Evolutionary conservation across 495 filamentous ascomycete species (phyloP).

Genomic region (Opeltia flavorubescens): DNA sequence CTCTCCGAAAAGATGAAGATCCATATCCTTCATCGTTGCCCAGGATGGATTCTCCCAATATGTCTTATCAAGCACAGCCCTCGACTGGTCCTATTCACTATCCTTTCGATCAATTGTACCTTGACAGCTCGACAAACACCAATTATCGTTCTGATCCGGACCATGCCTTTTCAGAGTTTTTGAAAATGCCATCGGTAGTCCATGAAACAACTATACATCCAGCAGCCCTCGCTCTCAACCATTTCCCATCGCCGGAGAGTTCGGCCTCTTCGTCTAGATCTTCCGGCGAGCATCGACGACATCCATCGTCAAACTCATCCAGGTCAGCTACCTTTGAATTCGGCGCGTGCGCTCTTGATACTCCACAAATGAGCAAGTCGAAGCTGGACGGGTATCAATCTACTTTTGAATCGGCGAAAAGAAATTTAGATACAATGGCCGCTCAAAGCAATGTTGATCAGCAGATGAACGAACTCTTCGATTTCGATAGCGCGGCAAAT

Average conservation of each 20-base stretch:
- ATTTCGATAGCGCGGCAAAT: slow-evolving; percentile 55
- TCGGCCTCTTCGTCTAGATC: slow-evolving; percentile 33
- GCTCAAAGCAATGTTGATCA: slow-evolving; percentile 43
- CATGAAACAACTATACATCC: not conserved
- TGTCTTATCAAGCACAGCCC: not conserved
- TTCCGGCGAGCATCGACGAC: slow-evolving; percentile 28
- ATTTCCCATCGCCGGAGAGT: not conserved
- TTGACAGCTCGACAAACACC: not conserved
- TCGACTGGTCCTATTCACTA: not conserved
- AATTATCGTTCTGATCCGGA: not conserved
- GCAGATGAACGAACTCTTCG: slow-evolving; percentile 50
- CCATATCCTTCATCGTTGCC: not conserved
- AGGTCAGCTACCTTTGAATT: slow-evolving; percentile 17
- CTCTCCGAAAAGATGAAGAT: not conserved
- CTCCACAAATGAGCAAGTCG: slow-evolving; percentile 8
- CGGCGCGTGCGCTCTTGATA: slow-evolving; percentile 16
- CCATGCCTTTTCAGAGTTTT: not conserved
- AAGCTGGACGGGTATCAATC: slow-evolving; percentile 12
- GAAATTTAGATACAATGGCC: slow-evolving; percentile 21
- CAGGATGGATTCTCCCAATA: not conserved
- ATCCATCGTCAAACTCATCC: slow-evolving; percentile 31
- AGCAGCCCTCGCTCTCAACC: not conserved
- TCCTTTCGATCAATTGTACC: not conserved
- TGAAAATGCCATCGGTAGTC: not conserved
- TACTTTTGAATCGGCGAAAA: not conserved